Percentiles rank a stretch among this genome's conserved stretches.
These are phyloP conservation scores for Rhizomucor pusillus DNA, from an alignment of 371 early-diverging fungal species.

Conservation along the genomic window DNA sequence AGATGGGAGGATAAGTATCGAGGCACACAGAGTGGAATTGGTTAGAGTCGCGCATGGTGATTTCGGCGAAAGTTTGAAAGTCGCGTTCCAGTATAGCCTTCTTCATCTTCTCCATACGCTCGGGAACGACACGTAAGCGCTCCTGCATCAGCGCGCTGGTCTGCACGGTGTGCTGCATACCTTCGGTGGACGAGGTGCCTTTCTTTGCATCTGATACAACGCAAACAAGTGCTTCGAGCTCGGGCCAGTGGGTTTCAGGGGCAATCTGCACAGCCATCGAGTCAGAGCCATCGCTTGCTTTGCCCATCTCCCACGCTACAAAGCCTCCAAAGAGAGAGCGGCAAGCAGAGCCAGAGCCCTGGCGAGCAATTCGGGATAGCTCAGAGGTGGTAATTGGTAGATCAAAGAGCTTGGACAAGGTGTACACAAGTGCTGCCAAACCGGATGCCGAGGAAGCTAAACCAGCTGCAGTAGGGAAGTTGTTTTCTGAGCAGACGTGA, in stretches of 20 bases:
- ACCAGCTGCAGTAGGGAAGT: conserved; percentile 99
- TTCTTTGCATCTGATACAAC: conserved; percentile 94
- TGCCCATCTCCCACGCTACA: conserved; percentile 95
- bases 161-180: conserved; percentile 96
- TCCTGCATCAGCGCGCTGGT: conserved; percentile 86
- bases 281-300: conserved; percentile 76
- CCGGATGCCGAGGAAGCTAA: conserved; percentile 99
- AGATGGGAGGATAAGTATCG: conserved; percentile 93
- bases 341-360: conserved; percentile 97
- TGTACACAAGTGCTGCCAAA: conserved; percentile 90
- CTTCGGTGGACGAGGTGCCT: conserved; percentile 88
- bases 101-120: conserved; percentile 84
- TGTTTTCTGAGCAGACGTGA: conserved; percentile 93
- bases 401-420: conserved; percentile 78
- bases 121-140: conserved; percentile 86
- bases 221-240: conserved; percentile 90
- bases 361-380: conserved; percentile 90
- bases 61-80: conserved; percentile 87
- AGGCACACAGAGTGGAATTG: conserved; percentile 97
- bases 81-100: conserved; percentile 82
- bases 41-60: conserved; percentile 98
- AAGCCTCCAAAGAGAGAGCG: conserved; percentile 97
- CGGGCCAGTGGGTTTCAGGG: conserved; percentile 92
- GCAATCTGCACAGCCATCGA: conserved; percentile 90
- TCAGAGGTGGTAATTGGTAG: conserved; percentile 68